Evolutionary conservation across 106 monocot genomes (phyloP).

Genomic region (Dioscorea alata): DNA sequence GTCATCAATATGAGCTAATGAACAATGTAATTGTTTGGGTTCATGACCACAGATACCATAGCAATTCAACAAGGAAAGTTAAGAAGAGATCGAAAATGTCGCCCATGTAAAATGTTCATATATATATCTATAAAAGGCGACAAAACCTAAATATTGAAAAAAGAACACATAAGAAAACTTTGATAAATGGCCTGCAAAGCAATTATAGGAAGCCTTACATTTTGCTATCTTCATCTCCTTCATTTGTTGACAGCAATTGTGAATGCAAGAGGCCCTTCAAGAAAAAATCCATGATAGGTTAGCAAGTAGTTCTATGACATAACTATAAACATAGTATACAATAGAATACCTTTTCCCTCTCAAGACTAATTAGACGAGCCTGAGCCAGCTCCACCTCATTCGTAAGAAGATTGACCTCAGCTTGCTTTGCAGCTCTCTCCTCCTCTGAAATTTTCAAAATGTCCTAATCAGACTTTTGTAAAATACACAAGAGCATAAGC

Average conservation of each 20-base stretch:
- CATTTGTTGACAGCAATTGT: conserved; percentile 79
- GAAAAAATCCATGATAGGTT: not conserved
- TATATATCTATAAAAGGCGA: not conserved
- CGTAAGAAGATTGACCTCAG: conserved; percentile 90
- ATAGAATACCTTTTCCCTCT: conserved; percentile 82
- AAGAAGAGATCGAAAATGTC: too few relatives aligned
- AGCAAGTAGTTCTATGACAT: not conserved
- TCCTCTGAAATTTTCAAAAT: conserved; percentile 55
- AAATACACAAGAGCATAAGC: not conserved
- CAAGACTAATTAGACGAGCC: conserved; percentile 74
- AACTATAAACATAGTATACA: not conserved
- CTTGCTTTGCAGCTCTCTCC: conserved; percentile 80
- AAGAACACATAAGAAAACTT: not conserved
- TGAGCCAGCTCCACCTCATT: conserved; percentile 99
- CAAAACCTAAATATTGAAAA: not conserved
- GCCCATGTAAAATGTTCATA: not conserved
- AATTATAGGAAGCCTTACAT: conserved; percentile 27
- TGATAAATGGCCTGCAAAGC: not conserved
- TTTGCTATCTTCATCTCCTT: conserved; percentile 48
- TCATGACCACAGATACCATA: too few relatives aligned
- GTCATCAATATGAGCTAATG: too few relatives aligned
- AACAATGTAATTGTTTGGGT: too few relatives aligned
- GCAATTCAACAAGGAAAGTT: too few relatives aligned
- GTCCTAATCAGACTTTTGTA: not conserved
- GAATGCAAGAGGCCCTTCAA: conserved; percentile 72